Percentiles rank a stretch among this genome's conserved stretches.
phyloP scores from a whole-genome alignment of 345 rosid species.

The Pseudoturritis turrita region DNA sequence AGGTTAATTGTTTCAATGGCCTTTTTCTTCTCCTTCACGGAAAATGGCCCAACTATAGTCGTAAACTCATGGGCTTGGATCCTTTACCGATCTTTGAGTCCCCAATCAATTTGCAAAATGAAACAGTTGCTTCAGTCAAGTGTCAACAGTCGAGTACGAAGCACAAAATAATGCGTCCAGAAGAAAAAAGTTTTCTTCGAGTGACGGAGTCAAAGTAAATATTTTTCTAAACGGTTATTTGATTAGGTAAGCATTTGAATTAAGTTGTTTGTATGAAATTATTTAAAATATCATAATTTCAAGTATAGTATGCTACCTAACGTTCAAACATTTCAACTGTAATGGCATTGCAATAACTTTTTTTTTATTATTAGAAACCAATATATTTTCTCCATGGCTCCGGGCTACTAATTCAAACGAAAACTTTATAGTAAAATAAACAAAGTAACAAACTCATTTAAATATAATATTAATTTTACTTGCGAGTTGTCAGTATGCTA shows the following conservation, averaged over 20 bases:
- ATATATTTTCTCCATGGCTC: not conserved
- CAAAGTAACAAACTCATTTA: too few species aligned
- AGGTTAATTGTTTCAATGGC: too few species aligned
- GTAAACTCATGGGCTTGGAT: too few species aligned
- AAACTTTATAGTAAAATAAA: too few species aligned
- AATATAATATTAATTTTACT: not conserved
- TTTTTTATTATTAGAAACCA: not conserved
- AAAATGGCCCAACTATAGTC: too few species aligned
- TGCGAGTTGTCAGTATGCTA: not conserved
- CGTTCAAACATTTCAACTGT: conserved; percentile 1
- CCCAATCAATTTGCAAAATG: not conserved
- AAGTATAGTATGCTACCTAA: not conserved
- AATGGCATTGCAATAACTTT: not conserved
- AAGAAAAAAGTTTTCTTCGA: not conserved
- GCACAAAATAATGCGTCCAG: too few species aligned
- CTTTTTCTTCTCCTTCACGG: too few species aligned
- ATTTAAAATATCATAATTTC: not conserved
- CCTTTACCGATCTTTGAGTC: too few species aligned
- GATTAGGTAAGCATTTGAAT: not conserved
- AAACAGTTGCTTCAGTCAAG: too few species aligned
- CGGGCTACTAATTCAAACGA: not conserved
- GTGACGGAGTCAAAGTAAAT: not conserved
- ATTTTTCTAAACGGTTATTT: not conserved
- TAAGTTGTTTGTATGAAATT: not conserved
- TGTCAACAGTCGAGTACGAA: too few species aligned